Evolutionary conservation across 2,329 filamentous ascomycete species (phyloP), one percentile per base, ranked within the genome.

Genomic region (Colletotrichum nymphaeae): DNA sequence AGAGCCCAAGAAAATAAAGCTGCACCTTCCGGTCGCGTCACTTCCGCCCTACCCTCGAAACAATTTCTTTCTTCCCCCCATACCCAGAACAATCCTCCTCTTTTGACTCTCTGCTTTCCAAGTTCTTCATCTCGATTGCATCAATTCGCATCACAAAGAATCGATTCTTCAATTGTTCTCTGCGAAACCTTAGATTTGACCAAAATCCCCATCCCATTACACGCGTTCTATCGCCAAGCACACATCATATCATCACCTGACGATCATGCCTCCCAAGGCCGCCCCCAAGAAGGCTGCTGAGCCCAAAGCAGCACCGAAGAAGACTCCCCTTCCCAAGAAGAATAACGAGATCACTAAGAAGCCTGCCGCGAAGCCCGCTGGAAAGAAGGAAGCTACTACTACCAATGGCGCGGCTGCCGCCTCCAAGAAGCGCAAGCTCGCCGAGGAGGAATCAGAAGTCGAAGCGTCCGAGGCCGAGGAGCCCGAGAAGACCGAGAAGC

Each of bases 321-420:
- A 57, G 37, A 57, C 72, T 56, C 75, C 75, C 35, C 76, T 76
- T 64, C 75, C 78, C 3, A 79, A 78, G 73, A 80, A 80, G 76
- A 72, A 79, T 5, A 77, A 76, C 63, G 78, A 71, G 37, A 62
- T 71, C 11, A 24, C 78, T 32, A 80, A 79, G 73, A 75, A 77
- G 66, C 60, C 70, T 37, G 60, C 74, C 26, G 70, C 75, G 57
- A 77, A 76, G 35, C 35, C 63, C 1, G 57, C 78, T 26, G 66
- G 76, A 14, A 78, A 79, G 64, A 76, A 77, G 11, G 73, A 77
- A 66, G 79, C 81, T 14, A 75, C 81, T 14, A 75, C 85, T 52
- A 78, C 78, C 24, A 73, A 73, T 42, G 72, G 69, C 72, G 72
- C 63, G 72, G 72, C 72, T 28, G 63, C 71, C 49, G 71, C 69